phyloP scores from a whole-genome alignment of 768 basidiomycete species.

The Gelatoporia subvermispora region DNA sequence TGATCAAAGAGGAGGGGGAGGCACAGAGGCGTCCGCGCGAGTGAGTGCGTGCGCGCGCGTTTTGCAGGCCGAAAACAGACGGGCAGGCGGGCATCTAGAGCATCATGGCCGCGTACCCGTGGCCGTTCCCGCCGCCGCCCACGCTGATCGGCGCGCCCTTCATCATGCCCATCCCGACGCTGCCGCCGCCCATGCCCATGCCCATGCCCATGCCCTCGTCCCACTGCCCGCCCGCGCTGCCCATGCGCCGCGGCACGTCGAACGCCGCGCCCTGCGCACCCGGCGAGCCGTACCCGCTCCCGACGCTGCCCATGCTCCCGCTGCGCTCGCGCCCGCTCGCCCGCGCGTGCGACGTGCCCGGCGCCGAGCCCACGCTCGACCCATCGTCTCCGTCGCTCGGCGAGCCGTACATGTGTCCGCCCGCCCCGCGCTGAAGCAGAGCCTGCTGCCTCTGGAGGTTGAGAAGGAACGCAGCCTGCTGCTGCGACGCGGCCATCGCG shows the following conservation, averaged over 20 bases:
- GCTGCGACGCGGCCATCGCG: conserved; percentile 20
- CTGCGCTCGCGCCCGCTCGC: conserved; percentile 26
- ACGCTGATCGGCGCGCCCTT: conserved; percentile 30
- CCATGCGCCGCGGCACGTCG: conserved; percentile 29
- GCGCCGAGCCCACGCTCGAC: conserved; percentile 34
- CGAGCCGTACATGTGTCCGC: conserved; percentile 22
- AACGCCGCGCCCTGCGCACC: conserved; percentile 26
- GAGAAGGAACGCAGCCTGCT: conserved; percentile 17
- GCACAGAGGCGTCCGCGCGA: no score
- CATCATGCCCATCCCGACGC: conserved; percentile 29
- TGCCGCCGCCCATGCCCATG: conserved; percentile 27
- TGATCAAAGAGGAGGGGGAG: no score
- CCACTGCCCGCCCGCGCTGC: conserved; percentile 23
- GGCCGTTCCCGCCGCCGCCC: conserved; percentile 32
- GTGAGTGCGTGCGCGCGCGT: no score
- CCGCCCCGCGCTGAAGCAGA: conserved; percentile 26
- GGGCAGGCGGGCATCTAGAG: conserved; percentile 14
- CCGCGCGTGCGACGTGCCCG: conserved; percentile 11
- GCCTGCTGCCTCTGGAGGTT: conserved; percentile 21
- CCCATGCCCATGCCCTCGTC: conserved; percentile 21
- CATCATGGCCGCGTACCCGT: conserved; percentile 37
- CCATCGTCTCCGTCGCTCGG: conserved; percentile 35
- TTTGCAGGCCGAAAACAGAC: no score
- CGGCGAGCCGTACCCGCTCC: conserved; percentile 17
- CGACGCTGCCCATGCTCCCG: conserved; percentile 31